phyloP scores from a whole-genome alignment of 1,284 basidiomycete genomes.

The Inonotus obliquus region DNA sequence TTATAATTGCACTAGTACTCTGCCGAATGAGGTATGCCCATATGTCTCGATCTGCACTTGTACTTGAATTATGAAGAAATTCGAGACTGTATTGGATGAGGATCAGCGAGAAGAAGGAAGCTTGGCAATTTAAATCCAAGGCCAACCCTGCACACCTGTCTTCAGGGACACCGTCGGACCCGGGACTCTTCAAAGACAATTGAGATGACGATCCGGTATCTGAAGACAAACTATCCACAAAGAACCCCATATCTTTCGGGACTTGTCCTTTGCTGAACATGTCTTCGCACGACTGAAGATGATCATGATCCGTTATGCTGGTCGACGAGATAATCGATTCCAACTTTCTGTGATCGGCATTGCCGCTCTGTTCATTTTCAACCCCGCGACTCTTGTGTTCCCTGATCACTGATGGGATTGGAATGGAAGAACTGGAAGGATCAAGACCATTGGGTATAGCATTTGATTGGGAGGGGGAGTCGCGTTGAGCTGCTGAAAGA shows the following conservation, averaged over 20 bases:
- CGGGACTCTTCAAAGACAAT: background rate
- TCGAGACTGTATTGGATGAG: background rate
- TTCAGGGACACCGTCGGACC: background rate
- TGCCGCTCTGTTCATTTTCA: background rate
- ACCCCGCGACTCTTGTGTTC: background rate
- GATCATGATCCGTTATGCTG: background rate
- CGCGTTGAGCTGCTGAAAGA: background rate
- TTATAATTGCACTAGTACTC: background rate
- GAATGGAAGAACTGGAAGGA: background rate
- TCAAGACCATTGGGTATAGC: background rate
- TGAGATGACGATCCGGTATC: background rate
- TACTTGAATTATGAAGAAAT: background rate
- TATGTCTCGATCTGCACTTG: background rate
- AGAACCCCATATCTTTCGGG: background rate
- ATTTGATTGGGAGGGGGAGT: background rate
- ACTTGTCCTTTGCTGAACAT: background rate
- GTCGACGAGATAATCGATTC: background rate
- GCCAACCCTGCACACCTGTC: background rate
- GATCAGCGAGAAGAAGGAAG: background rate
- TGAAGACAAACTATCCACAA: conserved; percentile 1
- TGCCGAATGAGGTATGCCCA: conserved; percentile 5
- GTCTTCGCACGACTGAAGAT: background rate
- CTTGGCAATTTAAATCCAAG: background rate
- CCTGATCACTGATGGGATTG: background rate
- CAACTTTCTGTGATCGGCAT: background rate